Evolutionary conservation across 1,284 basidiomycete genomes (phyloP), one percentile per base, ranked within the genome.

Genomic region (Microbotryum violaceum): DNA sequence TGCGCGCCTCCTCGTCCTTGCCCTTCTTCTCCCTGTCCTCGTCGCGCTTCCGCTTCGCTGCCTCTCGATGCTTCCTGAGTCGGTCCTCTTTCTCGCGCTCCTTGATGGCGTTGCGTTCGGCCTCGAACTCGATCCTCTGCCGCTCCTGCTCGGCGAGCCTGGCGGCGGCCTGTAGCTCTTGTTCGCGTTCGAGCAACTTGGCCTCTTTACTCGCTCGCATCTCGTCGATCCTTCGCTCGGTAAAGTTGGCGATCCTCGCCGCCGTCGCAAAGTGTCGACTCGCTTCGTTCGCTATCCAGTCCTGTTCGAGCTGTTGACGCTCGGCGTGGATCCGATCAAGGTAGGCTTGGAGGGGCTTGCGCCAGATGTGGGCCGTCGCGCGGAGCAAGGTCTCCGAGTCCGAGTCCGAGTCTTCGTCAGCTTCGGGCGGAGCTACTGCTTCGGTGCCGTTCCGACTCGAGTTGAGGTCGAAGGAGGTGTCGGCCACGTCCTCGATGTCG

Each of bases 311-410:
- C 18, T 60, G 56, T 12, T 60, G 58, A 2, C 65, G 57, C 8
- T 49, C 42, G 2, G 60, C 58, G 44, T 64, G 63, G 20, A 61
- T 49, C 20, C 53, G 50, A 4, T 57, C 45, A 49, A 66, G 56
- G 59, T 67, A 69, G 21, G 51, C 42, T 45, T 63, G 48, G 2
- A 66, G 57, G 9, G 67, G 64, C 21, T 61, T 61, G 33, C 62
- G 65, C 67, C 67, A 69, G 59, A 69, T 61, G 63, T 69, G 65
- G 12, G 56, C 51, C 18, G 67, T 69, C 29, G 67, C 45, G n/a
- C 60, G 58, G 4, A 69, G 49, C 14, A 69, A 47, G 0, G 57
- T 63, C 49, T 63, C 62, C 21, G 58, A 63, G 46, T 69, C 65
- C 8, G 66, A 65, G 57, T 69, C 67, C 37, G 62, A 66, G 18